Percentiles rank a stretch among this genome's conserved stretches.
These are phyloP conservation scores for Poa annua DNA, from an alignment of 176 grass and related monocot genomes.

Conservation along the genomic window DNA sequence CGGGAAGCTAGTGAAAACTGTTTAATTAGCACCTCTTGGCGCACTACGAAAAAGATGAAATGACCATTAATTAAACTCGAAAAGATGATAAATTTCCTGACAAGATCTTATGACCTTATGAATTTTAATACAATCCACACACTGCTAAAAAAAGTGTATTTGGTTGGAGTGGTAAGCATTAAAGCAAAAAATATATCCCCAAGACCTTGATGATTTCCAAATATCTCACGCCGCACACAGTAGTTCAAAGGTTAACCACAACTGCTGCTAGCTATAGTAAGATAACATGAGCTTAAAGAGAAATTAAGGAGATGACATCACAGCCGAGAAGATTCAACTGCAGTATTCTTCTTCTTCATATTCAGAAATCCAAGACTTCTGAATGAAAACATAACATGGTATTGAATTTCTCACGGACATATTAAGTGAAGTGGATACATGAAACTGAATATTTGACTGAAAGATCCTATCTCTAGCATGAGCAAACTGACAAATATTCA, in stretches of 20 bases:
- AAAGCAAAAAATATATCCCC: background rate
- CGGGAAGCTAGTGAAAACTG: no score
- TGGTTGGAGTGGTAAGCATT: background rate
- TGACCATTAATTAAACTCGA: background rate
- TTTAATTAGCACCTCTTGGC: conserved; percentile 24
- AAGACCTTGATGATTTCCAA: background rate
- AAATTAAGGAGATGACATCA: background rate
- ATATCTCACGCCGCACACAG: background rate
- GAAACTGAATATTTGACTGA: background rate
- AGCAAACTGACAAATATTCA: background rate
- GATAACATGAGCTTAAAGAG: background rate
- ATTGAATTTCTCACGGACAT: background rate
- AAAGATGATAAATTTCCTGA: no score
- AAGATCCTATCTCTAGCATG: background rate
- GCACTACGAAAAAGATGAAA: background rate
- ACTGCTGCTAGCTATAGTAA: background rate
- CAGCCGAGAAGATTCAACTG: background rate
- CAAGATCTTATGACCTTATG: background rate
- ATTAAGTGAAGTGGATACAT: background rate
- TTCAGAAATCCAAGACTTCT: background rate
- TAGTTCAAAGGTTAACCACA: background rate
- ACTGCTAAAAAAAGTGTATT: background rate
- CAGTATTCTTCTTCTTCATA: background rate
- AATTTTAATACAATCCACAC: background rate
- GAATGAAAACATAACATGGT: background rate